Conservation (phyloP, 371 early-diverging fungal genomes). For the Circinella minor region DNA sequence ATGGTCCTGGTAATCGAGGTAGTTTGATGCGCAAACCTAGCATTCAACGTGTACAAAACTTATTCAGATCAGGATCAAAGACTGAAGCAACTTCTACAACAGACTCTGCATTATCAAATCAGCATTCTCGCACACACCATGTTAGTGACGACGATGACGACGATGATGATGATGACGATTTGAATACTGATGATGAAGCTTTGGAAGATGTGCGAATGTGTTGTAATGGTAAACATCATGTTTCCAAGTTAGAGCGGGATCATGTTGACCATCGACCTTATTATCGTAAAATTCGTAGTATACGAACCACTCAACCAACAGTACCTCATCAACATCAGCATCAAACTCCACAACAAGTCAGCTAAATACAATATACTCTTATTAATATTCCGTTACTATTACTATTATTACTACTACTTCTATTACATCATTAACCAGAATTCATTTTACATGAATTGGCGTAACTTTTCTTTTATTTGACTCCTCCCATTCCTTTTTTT, state of each 20-base stretch:
- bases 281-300: conserved; percentile 23
- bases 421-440: no score
- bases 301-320: not conserved
- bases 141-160: conserved; percentile 9
- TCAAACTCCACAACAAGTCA: not conserved
- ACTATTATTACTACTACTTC: no score
- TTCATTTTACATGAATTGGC: not conserved
- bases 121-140: not conserved
- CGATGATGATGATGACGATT: no score
- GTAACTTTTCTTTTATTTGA: not conserved
- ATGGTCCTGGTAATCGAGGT: not conserved
- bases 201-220: conserved; percentile 47
- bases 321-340: not conserved
- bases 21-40: conserved; percentile 14
- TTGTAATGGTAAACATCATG: conserved; percentile 45
- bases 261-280: conserved; percentile 29
- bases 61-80: conserved; percentile 16
- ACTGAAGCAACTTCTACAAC: not conserved
- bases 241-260: conserved; percentile 33
- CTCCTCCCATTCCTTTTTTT: conserved; percentile 9
- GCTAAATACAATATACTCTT: not conserved
- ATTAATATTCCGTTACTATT: no score
- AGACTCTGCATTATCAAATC: not conserved
- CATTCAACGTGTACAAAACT: conserved; percentile 14
- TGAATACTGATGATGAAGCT: conserved; percentile 27